These are phyloP conservation scores for Alternaria burnsii DNA, from an alignment of 2,329 filamentous ascomycete species.

Conservation along the genomic window DNA sequence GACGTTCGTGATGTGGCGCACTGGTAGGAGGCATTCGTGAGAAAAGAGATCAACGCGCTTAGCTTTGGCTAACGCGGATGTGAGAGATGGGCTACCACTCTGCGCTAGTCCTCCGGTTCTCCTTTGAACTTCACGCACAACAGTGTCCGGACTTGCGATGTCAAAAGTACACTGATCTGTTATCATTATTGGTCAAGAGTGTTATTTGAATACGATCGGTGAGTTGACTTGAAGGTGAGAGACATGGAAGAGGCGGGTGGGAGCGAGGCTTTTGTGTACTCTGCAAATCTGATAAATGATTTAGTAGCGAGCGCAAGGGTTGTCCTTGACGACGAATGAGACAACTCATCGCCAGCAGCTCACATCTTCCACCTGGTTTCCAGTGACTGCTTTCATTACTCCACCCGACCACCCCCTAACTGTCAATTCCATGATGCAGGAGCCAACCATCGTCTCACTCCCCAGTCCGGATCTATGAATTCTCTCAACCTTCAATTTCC, in stretches of 20 bases:
- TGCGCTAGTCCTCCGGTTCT: too few relatives aligned
- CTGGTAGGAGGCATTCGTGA: too few relatives aligned
- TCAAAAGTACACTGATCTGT: too few relatives aligned
- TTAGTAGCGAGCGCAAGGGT: not conserved
- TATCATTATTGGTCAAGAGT: too few relatives aligned
- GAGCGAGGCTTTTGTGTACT: not conserved
- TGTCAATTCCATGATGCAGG: not conserved
- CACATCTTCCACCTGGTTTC: not conserved
- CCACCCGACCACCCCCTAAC: not conserved
- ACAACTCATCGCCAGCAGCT: not conserved
- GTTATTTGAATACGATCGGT: not conserved
- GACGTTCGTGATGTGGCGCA: too few relatives aligned
- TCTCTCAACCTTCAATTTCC: conserved; percentile 28
- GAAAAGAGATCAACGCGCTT: too few relatives aligned
- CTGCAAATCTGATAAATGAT: not conserved
- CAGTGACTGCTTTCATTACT: not conserved
- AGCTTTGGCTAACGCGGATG: too few relatives aligned
- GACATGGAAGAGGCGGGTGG: not conserved
- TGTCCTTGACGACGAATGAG: not conserved
- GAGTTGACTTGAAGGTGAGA: not conserved
- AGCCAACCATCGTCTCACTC: not conserved
- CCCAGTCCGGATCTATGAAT: too few relatives aligned
- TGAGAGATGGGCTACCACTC: too few relatives aligned
- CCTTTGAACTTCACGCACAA: too few relatives aligned
- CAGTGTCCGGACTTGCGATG: too few relatives aligned